Conservation (phyloP, 2,329 filamentous ascomycete genomes). For the Verticillium zaregamsianum region DNA sequence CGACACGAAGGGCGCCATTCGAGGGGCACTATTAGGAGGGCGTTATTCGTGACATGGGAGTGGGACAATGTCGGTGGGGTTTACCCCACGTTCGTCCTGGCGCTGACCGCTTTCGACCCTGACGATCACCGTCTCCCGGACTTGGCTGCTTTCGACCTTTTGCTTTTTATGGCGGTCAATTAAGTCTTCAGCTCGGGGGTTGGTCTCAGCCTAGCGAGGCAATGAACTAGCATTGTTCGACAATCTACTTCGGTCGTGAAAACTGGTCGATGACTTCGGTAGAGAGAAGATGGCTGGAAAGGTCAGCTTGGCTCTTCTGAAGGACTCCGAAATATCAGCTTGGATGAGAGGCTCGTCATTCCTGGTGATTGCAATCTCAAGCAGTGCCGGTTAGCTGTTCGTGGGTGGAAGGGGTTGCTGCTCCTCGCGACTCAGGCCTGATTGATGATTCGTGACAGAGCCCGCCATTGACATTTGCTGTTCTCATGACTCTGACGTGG, state of each 20-base stretch:
- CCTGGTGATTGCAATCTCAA: too few species aligned
- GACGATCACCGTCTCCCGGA: neutral
- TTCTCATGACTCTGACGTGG: constrained; percentile 35
- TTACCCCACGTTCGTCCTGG: neutral
- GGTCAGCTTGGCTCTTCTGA: too few species aligned
- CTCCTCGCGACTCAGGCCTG: neutral
- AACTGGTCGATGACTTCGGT: too few species aligned
- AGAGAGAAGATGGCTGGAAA: too few species aligned
- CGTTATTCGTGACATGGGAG: neutral
- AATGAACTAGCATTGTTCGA: too few species aligned
- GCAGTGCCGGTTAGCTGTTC: too few species aligned
- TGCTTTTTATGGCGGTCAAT: neutral
- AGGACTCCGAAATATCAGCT: too few species aligned
- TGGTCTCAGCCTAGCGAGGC: too few species aligned
- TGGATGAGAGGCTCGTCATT: too few species aligned
- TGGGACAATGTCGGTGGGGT: neutral
- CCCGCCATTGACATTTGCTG: constrained; percentile 32
- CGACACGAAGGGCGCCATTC: neutral
- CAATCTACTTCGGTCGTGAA: too few species aligned
- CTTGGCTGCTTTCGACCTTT: neutral
- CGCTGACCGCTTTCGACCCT: neutral
- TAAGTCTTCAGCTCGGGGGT: neutral
- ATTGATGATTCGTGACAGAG: neutral
- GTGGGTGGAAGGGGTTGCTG: too few species aligned
- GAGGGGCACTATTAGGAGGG: neutral